phyloP scores from a whole-genome alignment of 2,329 filamentous ascomycete species.

The Sclerotinia borealis region DNA sequence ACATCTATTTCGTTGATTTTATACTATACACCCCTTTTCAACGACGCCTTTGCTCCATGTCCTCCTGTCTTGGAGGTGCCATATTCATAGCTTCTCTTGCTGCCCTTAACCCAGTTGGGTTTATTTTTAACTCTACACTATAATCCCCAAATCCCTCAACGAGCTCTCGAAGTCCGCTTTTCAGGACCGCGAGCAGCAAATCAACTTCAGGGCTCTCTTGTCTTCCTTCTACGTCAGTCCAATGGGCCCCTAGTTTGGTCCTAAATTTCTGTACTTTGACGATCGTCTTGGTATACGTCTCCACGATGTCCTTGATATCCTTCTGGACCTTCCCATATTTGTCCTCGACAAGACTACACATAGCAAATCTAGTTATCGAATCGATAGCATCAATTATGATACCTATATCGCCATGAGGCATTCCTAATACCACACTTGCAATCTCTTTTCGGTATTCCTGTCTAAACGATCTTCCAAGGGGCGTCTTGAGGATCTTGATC shows the following conservation, averaged over 20 bases:
- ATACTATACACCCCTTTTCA: background rate
- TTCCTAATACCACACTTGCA: slow-evolving; percentile 62
- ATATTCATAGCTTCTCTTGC: slow-evolving; percentile 55
- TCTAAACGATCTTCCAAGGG: slow-evolving; percentile 63
- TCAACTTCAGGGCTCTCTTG: slow-evolving; percentile 62
- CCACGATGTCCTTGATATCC: slow-evolving; percentile 69
- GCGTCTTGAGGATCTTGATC: slow-evolving; percentile 36
- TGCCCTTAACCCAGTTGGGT: slow-evolving; percentile 62
- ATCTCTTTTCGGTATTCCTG: slow-evolving; percentile 62
- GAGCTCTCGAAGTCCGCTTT: slow-evolving; percentile 57
- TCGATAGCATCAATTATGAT: slow-evolving; percentile 67
- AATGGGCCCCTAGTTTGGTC: slow-evolving; percentile 55
- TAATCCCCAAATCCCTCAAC: slow-evolving; percentile 70
- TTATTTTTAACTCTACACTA: slow-evolving; percentile 62
- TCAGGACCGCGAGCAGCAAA: slow-evolving; percentile 58
- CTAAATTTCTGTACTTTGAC: slow-evolving; percentile 64
- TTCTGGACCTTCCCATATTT: slow-evolving; percentile 79
- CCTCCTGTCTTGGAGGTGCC: slow-evolving; percentile 1
- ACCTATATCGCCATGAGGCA: slow-evolving; percentile 63
- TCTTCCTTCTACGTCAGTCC: slow-evolving; percentile 63
- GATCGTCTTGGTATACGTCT: slow-evolving; percentile 64
- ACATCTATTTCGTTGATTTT: background rate
- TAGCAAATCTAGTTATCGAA: slow-evolving; percentile 61
- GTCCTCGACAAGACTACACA: slow-evolving; percentile 73
- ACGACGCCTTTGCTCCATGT: slow-evolving; percentile 7